Conservation (phyloP, 371 early-diverging fungal species). For the Thermomucor indicae-seudaticae region DNA sequence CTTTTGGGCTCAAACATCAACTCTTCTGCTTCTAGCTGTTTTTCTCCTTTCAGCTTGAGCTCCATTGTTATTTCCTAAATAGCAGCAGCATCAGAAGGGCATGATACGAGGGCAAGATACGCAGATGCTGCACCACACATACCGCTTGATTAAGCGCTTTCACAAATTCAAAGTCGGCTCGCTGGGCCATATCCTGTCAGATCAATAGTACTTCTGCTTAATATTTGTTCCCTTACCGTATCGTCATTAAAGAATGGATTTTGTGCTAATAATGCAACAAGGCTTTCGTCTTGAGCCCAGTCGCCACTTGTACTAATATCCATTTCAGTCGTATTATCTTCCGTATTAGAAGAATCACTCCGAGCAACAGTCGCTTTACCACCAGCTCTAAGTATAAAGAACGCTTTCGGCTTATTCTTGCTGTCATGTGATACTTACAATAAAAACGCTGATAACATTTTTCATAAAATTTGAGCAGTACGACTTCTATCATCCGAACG, state of each 20-base stretch:
- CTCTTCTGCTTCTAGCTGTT: slow-evolving; percentile 74
- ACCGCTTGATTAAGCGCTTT: slow-evolving; percentile 44
- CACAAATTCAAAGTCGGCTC: slow-evolving; percentile 27
- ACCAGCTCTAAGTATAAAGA: background rate
- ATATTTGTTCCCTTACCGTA: slow-evolving; percentile 9
- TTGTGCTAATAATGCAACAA: slow-evolving; percentile 61
- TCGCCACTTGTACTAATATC: slow-evolving; percentile 59
- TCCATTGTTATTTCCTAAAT: slow-evolving; percentile 75
- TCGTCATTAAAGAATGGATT: slow-evolving; percentile 60
- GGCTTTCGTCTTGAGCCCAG: slow-evolving; percentile 79
- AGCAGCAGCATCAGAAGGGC: background rate
- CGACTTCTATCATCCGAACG: slow-evolving; percentile 71
- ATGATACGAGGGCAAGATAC: background rate
- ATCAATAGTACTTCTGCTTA: too few relatives aligned
- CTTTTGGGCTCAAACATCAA: slow-evolving; percentile 81
- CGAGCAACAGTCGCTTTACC: slow-evolving; percentile 50
- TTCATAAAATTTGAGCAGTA: slow-evolving; percentile 73
- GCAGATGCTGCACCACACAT: slow-evolving; percentile 9
- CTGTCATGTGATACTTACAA: slow-evolving; percentile 30
- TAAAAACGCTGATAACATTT: slow-evolving; percentile 70
- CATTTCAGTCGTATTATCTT: slow-evolving; percentile 32
- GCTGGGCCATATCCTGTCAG: too few relatives aligned
- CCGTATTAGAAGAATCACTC: slow-evolving; percentile 35
- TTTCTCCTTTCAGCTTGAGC: slow-evolving; percentile 74
- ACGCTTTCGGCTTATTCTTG: too few relatives aligned